Conservation (phyloP, 1,139 yeast genomes). For the Saccharomyces uvarum region DNA sequence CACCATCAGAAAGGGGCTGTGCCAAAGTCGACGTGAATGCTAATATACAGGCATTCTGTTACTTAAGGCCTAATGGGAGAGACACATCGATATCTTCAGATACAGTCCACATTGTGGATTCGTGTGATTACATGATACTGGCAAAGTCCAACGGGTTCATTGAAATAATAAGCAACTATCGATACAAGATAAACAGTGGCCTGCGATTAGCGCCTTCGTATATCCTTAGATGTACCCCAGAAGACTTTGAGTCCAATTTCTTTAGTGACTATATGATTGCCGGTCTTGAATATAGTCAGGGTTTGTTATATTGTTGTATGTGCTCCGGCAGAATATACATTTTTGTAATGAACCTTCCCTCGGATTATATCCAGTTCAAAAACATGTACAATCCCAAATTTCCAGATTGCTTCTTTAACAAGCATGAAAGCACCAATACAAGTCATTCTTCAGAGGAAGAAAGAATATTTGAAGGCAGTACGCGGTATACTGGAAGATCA, state of each 20-base stretch:
- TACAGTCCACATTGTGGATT: conserved; percentile 9
- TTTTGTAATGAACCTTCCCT: conserved; percentile 24
- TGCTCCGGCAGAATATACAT: conserved; percentile 22
- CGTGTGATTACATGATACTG: conserved; percentile 26
- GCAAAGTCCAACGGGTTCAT: conserved; percentile 26
- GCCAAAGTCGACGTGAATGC: conserved; percentile 13
- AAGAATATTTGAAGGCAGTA: conserved; percentile 8
- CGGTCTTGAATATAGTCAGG: conserved; percentile 22
- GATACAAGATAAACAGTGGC: conserved; percentile 11
- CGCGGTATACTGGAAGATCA: conserved; percentile 15
- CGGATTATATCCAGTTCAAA: conserved; percentile 19
- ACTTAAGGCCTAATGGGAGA: conserved; percentile 18
- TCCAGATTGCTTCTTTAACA: not conserved
- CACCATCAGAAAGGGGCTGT: conserved; percentile 7
- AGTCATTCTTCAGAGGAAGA: conserved; percentile 11
- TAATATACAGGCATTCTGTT: conserved; percentile 24
- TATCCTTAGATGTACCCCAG: conserved; percentile 22
- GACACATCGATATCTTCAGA: not conserved
- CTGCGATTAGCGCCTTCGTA: conserved; percentile 14
- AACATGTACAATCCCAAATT: conserved; percentile 5
- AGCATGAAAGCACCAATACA: not conserved
- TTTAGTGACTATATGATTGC: conserved; percentile 16
- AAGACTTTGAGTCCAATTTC: conserved; percentile 8
- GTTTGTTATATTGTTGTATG: conserved; percentile 24
- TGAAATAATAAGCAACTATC: conserved; percentile 23